phyloP scores from a whole-genome alignment of 2,329 filamentous ascomycete genomes.

The Fusarium sp. region DNA sequence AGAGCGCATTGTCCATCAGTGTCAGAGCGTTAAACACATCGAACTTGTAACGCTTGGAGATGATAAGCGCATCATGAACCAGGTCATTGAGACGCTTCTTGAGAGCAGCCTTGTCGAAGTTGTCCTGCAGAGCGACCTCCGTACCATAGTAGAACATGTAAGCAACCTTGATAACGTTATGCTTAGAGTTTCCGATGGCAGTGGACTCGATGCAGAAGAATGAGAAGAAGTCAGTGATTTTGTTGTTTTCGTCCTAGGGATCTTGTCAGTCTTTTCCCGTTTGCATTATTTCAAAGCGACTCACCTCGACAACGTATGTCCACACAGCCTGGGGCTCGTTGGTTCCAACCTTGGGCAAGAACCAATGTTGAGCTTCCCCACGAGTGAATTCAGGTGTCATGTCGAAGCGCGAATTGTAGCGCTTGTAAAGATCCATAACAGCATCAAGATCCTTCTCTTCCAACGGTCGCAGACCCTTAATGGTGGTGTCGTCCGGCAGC shows the following conservation, averaged over 20 bases:
- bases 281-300: conserved; percentile 13
- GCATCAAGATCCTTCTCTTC: conserved; percentile 80
- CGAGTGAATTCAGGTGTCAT: conserved; percentile 85
- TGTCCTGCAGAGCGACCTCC: conserved; percentile 76
- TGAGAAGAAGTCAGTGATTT: conserved; percentile 96
- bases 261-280: neutral
- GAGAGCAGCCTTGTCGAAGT: conserved; percentile 69
- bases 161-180: conserved; percentile 85
- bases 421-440: conserved; percentile 79
- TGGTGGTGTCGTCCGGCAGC: conserved; percentile 79
- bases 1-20: conserved; percentile 92
- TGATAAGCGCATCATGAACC: conserved; percentile 86
- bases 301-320: conserved; percentile 89
- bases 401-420: conserved; percentile 84
- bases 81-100: conserved; percentile 85
- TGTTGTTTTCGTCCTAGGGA: conserved; percentile 70
- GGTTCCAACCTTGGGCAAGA: conserved; percentile 74
- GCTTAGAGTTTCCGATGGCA: conserved; percentile 84
- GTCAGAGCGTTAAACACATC: conserved; percentile 98
- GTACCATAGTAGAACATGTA: conserved; percentile 98
- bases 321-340: conserved; percentile 85
- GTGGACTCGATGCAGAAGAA: conserved; percentile 97
- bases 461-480: conserved; percentile 84
- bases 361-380: conserved; percentile 90
- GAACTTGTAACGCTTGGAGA: conserved; percentile 86